Base-by-base conservation (phyloP, 495 filamentous ascomycete genomes). In the Penicillium crystallinum region DNA sequence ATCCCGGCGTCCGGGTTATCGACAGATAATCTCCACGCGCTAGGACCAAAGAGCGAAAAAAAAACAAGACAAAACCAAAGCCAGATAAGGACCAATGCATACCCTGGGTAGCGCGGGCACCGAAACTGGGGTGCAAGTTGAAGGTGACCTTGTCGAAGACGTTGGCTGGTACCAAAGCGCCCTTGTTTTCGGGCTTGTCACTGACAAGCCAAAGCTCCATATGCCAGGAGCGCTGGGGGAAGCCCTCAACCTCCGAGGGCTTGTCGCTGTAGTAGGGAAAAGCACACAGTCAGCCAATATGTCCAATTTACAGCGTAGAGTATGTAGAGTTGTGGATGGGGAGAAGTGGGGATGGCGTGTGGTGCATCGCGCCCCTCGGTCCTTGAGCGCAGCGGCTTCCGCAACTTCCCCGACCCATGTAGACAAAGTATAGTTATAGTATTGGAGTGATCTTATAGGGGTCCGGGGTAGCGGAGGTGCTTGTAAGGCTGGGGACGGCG, bases 71-170 rank as follows among this genome's bases (percentile, higher is more conserved):
- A 29, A 25, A 14, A 31, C 12, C n/a, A 29, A 23, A 31, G 29
- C 3, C 2, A 6, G 14, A 15, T 11, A 22, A 19, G 15, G 15
- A 34, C 23, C 11, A 29, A 39, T 35, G 76, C 87, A 53, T 81
- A 95, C 90, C 84, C 72, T 96, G 93, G 21, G 77, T 81, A 21
- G 88, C 70, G 18, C 79, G 84, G 49, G 87, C 84, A 29, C 81
- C 87, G 64, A 99, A 99, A 42, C 89, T 90, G 14, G 95, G 93
- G 67, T 99, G 95, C 19, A 99, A 79, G 53, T 87, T 86, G 74
- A 96, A 99, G 19, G 80, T 82, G 14, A 84, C 95, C 75, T 91
- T 96, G 63, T 91, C 89, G 73, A 97, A 97, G 68, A 88, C 75
- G 42, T 67, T 88, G 8, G 92, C 91, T 0, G 87, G 82, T 25